Conservation (phyloP, 176 grass and related monocot species). For the Avena insularis region DNA sequence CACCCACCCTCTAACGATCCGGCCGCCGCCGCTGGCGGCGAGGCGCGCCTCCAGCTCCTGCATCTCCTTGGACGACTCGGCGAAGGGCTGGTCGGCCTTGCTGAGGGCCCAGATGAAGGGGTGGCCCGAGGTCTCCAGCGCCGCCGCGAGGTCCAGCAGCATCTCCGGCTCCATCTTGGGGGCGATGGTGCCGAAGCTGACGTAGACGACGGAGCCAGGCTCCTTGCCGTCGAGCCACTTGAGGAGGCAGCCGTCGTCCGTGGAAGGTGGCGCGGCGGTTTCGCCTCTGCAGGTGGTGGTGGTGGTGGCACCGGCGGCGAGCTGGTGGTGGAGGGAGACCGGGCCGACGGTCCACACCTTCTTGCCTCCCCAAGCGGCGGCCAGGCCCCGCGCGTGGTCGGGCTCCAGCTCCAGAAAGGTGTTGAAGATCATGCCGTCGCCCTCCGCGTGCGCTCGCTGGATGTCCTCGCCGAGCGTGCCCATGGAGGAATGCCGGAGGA, state of each 20-base stretch:
- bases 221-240: conserved; percentile 52
- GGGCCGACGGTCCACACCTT: conserved; percentile 50
- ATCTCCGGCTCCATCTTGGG: neutral
- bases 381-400: neutral
- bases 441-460: neutral
- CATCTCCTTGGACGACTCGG: no score
- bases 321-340: conserved; percentile 45
- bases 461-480: neutral
- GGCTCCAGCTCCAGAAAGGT: conserved; percentile 46
- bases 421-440: conserved; percentile 53
- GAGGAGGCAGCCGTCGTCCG: conserved; percentile 8
- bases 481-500: neutral
- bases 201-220: conserved; percentile 48
- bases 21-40: neutral
- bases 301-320: no score
- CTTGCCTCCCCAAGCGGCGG: neutral
- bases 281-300: no score
- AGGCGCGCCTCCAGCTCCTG: no score
- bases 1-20: conserved; percentile 58
- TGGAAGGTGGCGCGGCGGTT: no score
- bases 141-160: conserved; percentile 38
- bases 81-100: neutral
- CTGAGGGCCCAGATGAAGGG: conserved; percentile 50
- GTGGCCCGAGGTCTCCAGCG: conserved; percentile 25
- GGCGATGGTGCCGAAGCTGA: conserved; percentile 55